Evolutionary conservation across 257 asterid genomes (phyloP).

Genomic region (Solanum medicagineum): DNA sequence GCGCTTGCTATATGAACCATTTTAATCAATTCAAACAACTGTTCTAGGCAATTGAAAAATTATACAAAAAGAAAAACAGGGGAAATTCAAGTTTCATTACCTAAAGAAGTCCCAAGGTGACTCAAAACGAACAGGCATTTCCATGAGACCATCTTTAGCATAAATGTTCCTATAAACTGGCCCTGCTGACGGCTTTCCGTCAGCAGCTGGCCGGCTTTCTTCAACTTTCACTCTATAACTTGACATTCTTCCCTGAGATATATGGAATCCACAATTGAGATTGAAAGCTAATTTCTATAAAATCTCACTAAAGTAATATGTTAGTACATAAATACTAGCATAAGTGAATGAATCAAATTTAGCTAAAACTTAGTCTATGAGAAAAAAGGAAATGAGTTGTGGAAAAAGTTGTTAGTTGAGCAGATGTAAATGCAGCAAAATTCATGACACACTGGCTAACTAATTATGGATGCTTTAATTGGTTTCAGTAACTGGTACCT

Average conservation of each 20-base stretch:
- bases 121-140: conserved; percentile 25
- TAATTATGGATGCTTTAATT: conserved; percentile 24
- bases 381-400: not conserved
- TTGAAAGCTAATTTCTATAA: not conserved
- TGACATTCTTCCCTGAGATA: conserved; percentile 18
- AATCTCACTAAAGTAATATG: not conserved
- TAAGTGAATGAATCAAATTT: not conserved
- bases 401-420: not conserved
- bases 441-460: conserved; percentile 11
- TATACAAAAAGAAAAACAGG: not conserved
- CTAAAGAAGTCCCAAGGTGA: conserved; percentile 89
- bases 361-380: not conserved
- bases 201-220: conserved; percentile 27
- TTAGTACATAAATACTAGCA: not conserved
- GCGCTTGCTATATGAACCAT: not conserved
- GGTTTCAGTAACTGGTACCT: conserved; percentile 14
- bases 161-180: conserved; percentile 58
- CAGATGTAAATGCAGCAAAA: conserved; percentile 14
- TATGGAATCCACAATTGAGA: not conserved
- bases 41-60: not conserved
- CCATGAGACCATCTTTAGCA: conserved; percentile 58
- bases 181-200: conserved; percentile 61
- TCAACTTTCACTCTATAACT: conserved; percentile 51
- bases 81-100: conserved; percentile 6
- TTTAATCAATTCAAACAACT: not conserved